Base-by-base conservation (phyloP, 108 stramenopile genomes). In the Mediolabrus comicus region DNA sequence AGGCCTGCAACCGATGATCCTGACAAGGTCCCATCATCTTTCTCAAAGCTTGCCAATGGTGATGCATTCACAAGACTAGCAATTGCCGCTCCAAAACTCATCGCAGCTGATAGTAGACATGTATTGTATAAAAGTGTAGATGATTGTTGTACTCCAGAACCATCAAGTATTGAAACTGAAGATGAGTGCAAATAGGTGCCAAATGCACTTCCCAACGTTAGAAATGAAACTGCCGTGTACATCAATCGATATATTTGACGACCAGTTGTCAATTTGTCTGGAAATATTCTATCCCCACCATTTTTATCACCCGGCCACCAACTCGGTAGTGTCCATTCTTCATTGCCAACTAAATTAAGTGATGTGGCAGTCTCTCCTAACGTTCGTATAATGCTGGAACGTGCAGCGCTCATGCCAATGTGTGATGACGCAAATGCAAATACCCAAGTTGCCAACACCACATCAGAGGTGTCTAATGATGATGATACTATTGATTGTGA, bases 11-110 rank as follows among this genome's bases (percentile, higher is more conserved):
- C 17, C 19, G 53, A 31, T 53, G 35, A 28, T 19, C 66, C 74
- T 26, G 34, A 43, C 17, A 67, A 33, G 11, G 13, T 33, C 16
- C 53, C 41, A 63, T n/a, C 53, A 46, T 53, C 57, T 25, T 32
- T 33, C 39, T 34, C 41, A 35, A 77, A 84, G 17, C 68, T 65
- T 16, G 83, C 65, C 19, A 84, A 46, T 16, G 80, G 83, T 13
- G 85, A 86, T 73, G 85, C 62, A 69, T 86, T 86, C 39, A 78
- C 54, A 38, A 86, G 69, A 52, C 82, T 83, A 34, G 82, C 80
- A 55, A 81, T 65, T 12, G 82, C 75, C 51, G 77, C 70, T 19
- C 70, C 80, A 32, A 57, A 65, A 54, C 80, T 65, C 11, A 81
- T 32, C 9, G 77, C 56, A 17, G 82, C 75, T 5, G 71, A 62